phyloP scores from a whole-genome alignment of 768 basidiomycete species.

The Naganishia onofrii region DNA sequence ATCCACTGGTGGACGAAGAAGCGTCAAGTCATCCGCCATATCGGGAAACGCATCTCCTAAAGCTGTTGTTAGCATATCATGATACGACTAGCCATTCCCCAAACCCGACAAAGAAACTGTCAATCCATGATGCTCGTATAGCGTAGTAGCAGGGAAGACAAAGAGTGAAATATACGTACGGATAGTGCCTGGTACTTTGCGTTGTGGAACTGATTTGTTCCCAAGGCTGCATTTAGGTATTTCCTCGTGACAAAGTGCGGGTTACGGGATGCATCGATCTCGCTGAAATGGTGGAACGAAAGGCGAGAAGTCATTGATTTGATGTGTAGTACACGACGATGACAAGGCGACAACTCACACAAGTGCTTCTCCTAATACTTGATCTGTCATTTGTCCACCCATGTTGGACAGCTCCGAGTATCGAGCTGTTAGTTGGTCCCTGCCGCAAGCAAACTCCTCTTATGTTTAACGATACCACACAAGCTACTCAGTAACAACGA shows the following conservation, averaged over 20 bases:
- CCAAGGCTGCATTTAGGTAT: conserved; percentile 14
- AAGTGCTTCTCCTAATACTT: conserved; percentile 18
- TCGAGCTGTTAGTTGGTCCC: conserved; percentile 15
- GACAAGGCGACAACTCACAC: not conserved
- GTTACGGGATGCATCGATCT: conserved; percentile 21
- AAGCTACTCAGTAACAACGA: not conserved
- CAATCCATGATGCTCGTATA: not conserved
- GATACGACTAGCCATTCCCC: conserved; percentile 14
- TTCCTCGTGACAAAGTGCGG: conserved; percentile 19
- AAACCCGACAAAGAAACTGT: not conserved
- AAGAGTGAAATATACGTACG: not conserved
- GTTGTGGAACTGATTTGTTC: conserved; percentile 22
- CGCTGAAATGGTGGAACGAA: not conserved
- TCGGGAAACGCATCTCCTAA: conserved; percentile 18
- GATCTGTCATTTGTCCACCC: conserved; percentile 7
- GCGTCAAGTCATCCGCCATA: conserved; percentile 6
- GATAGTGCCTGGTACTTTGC: conserved; percentile 7
- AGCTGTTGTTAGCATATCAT: conserved; percentile 1
- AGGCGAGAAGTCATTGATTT: not conserved
- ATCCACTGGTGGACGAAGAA: not conserved
- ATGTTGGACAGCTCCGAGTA: conserved; percentile 7
- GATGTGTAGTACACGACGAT: not conserved
- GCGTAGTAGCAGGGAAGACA: not conserved
- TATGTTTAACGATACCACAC: not conserved
- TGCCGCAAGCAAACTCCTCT: not conserved